Conservation (phyloP, 352 stramenopile species). For the Pythium angustatum region DNA sequence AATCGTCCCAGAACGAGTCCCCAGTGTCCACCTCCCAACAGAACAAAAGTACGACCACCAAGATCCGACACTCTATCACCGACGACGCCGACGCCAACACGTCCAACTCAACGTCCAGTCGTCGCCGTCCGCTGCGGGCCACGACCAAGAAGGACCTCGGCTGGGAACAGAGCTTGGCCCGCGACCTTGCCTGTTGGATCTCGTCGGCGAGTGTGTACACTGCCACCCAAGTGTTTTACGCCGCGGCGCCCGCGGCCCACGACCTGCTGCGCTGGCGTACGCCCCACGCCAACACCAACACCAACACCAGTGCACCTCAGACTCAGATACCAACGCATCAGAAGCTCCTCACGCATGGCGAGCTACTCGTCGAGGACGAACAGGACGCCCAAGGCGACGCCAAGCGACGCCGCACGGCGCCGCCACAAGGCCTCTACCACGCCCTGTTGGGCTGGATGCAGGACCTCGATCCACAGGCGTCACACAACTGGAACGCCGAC, state of each 20-base stretch:
- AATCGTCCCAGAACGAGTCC: no score
- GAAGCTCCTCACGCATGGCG: conserved; percentile 2
- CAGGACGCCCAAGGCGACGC: background rate
- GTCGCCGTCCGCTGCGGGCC: conserved; percentile 31
- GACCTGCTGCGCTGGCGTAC: conserved; percentile 12
- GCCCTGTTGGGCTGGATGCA: conserved; percentile 49
- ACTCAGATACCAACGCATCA: conserved; percentile 8
- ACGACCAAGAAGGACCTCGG: conserved; percentile 59
- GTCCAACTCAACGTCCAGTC: conserved; percentile 6
- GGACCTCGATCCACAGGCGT: conserved; percentile 34
- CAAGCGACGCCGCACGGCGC: background rate
- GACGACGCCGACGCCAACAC: conserved; percentile 8
- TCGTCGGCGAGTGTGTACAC: conserved; percentile 62
- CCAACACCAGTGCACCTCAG: background rate
- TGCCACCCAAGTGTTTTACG: conserved; percentile 55
- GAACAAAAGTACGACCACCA: conserved; percentile 16
- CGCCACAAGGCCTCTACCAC: conserved; percentile 36
- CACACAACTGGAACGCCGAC: conserved; percentile 41
- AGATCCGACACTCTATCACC: conserved; percentile 21
- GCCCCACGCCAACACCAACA: conserved; percentile 8
- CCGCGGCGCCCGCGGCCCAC: conserved; percentile 30
- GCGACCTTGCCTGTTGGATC: conserved; percentile 68
- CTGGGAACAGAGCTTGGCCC: conserved; percentile 67
- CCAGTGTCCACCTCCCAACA: background rate
- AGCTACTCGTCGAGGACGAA: background rate